Conservation (phyloP, 371 early-diverging fungal genomes). For the Conidiobolus incongruus region DNA sequence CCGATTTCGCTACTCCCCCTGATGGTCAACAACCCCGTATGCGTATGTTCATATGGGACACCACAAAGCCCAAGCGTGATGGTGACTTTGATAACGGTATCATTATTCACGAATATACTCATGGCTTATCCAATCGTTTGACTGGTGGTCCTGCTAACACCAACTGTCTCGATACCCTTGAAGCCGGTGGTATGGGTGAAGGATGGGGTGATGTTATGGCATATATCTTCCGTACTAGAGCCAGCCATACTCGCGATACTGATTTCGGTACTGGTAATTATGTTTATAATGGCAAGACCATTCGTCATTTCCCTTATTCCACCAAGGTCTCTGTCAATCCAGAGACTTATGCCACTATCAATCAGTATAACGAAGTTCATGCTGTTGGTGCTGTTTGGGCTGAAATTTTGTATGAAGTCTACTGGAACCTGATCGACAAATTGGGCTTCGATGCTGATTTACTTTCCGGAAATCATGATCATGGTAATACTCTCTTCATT, state of each 20-base stretch:
- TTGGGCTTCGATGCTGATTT: too few relatives aligned
- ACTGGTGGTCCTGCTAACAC: conserved; percentile 25
- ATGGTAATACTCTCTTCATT: too few relatives aligned
- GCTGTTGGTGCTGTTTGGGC: conserved; percentile 41
- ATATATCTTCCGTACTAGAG: conserved; percentile 41
- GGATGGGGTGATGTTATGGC: conserved; percentile 89
- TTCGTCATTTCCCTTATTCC: conserved; percentile 47
- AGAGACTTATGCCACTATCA: conserved; percentile 4
- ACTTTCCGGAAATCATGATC: too few relatives aligned
- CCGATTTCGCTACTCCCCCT: conserved; percentile 12
- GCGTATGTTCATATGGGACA: conserved; percentile 16
- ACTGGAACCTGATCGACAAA: too few relatives aligned
- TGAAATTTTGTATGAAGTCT: too few relatives aligned
- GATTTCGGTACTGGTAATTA: too few relatives aligned
- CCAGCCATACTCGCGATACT: conserved; percentile 22
- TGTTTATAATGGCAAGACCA: too few relatives aligned
- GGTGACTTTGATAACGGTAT: too few relatives aligned
- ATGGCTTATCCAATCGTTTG: conserved; percentile 23
- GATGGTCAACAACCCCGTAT: conserved; percentile 16
- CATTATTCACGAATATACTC: conserved; percentile 23
- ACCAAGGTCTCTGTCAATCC: conserved; percentile 6
- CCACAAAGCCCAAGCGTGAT: conserved; percentile 13
- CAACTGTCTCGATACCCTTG: conserved; percentile 10
- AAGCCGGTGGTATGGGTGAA: conserved; percentile 23
- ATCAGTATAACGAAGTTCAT: conserved; percentile 19